These are phyloP conservation scores for Psilocybe subaeruginosa DNA, from an alignment of 768 basidiomycete genomes.

Conservation along the genomic window DNA sequence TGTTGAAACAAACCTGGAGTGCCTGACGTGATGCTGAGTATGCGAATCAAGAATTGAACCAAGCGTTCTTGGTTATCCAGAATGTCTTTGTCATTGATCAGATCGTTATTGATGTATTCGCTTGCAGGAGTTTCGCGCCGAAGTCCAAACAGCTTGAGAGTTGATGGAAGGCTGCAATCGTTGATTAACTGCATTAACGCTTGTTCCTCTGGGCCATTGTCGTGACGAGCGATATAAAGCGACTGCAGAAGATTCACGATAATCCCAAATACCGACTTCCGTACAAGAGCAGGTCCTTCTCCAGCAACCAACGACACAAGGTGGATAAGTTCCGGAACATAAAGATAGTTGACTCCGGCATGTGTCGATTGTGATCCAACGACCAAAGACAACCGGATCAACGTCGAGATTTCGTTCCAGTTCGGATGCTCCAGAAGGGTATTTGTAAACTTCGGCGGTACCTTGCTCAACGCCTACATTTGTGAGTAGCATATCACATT, in stretches of 20 bases:
- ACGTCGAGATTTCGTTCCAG: conserved; percentile 82
- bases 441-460: conserved; percentile 63
- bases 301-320: conserved; percentile 78
- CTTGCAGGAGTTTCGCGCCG: conserved; percentile 61
- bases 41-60: conserved; percentile 60
- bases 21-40: conserved; percentile 67
- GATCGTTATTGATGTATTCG: conserved; percentile 66
- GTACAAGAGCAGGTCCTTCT: conserved; percentile 71
- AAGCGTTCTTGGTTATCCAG: conserved; percentile 73
- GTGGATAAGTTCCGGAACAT: conserved; percentile 83
- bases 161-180: conserved; percentile 57
- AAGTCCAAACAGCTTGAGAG: conserved; percentile 76
- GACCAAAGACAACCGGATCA: conserved; percentile 75
- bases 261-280: conserved; percentile 82
- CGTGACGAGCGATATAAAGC: conserved; percentile 60
- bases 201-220: conserved; percentile 57
- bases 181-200: conserved; percentile 67
- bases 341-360: conserved; percentile 70
- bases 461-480: conserved; percentile 71
- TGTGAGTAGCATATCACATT: not conserved
- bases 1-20: conserved; percentile 58
- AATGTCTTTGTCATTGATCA: conserved; percentile 52
- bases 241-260: conserved; percentile 84
- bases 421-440: conserved; percentile 70
- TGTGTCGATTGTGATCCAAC: conserved; percentile 71